Conservation (phyloP, 2,329 filamentous ascomycete genomes). For the Ambrosiella beaveri region DNA sequence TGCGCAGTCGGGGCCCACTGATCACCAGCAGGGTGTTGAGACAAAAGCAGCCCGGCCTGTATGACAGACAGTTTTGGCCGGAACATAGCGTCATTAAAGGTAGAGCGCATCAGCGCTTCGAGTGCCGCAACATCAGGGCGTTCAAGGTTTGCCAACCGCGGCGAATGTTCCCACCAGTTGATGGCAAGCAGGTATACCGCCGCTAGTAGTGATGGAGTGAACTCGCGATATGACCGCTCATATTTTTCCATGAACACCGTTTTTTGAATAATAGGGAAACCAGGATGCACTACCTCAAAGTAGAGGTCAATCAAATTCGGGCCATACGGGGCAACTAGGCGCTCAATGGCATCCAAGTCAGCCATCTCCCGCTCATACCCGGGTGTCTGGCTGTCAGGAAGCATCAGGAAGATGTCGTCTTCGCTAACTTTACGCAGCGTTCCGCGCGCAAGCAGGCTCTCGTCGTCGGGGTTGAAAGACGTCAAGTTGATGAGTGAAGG, state of each 20-base stretch:
- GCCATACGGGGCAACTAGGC: constrained; percentile 60
- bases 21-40: constrained; percentile 59
- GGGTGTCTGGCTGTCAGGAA: constrained; percentile 56
- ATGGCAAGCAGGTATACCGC: constrained; percentile 73
- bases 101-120: constrained; percentile 55
- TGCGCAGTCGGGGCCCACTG: constrained; percentile 78
- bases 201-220: constrained; percentile 59
- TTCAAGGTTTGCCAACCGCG: constrained; percentile 43
- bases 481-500: constrained; percentile 69
- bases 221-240: constrained; percentile 51
- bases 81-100: constrained; percentile 60
- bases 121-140: constrained; percentile 57
- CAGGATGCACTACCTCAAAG: constrained; percentile 64
- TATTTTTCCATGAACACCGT: constrained; percentile 65
- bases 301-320: constrained; percentile 62
- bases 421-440: constrained; percentile 61
- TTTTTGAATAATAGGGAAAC: constrained; percentile 70
- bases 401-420: constrained; percentile 61
- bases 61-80: constrained; percentile 68
- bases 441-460: constrained; percentile 53
- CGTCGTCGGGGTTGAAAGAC: constrained; percentile 63
- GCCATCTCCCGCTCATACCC: constrained; percentile 53
- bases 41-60: constrained; percentile 57
- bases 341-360: constrained; percentile 56
- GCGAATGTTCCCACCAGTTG: constrained; percentile 71